Base-by-base conservation (phyloP, 768 basidiomycete species). In the Naganishia vishniacii region DNA sequence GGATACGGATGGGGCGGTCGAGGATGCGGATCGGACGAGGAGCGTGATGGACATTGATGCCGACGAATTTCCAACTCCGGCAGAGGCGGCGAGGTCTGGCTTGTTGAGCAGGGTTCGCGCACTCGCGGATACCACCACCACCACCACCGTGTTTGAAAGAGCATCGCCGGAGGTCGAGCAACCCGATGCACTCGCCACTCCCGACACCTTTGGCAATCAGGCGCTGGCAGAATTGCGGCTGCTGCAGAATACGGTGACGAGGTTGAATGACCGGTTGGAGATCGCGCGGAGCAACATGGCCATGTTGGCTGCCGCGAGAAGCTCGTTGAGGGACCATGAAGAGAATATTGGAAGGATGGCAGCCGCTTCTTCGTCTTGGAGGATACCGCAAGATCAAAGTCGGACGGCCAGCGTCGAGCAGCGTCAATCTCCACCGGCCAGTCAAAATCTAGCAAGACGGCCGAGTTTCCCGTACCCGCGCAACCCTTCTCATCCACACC, bases 381-480 rank as follows among this genome's bases (percentile, higher is more conserved):
- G 15, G 49, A 32, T n/a, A n/a, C 5, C 23, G 49, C n/a, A n/a
- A n/a, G 49, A 18, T 11, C 7, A 15, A 37, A 15, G 34, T 37
- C 8, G 34, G 15, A 7, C 7, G 15, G 15, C 34, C 34, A 37
- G 45, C 7, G 45, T 46, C 9, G 42, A 44, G 47, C 9, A 28
- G 20, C 5, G 7, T 25, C 20, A 11, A 20, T 25, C 47, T 25
- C 23, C 47, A 3, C 18, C 18, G 12, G 47, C 47, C 47, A 46
- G 72, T 68, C 77, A 84, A 9, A 46, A 25, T 1, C 20, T 61
- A 4, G 37, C 61, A 12, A 31, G 61, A 40, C 48, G 61, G 6
- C 61, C 61, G 26, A 51, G 48, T 32, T 47, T 41, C 47, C 61
- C 61, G 6, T 51, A 41, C 61, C 18, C 40, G 5, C 20, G 49